Base-by-base conservation (phyloP, 2,329 filamentous ascomycete genomes). In the Cadophora sp. region DNA sequence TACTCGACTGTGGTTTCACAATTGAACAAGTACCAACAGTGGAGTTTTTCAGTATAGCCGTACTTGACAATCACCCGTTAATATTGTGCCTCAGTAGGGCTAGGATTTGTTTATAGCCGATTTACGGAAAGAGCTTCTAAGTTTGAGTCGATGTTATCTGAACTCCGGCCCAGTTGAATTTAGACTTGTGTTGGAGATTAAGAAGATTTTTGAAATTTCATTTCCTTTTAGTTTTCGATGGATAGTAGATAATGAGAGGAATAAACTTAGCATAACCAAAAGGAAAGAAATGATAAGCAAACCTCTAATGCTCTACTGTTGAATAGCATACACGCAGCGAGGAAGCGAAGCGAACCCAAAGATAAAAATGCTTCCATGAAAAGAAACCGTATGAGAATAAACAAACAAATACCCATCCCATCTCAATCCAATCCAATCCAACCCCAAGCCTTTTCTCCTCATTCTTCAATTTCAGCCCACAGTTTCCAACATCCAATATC, bases 311-410 rank as follows among this genome's bases (percentile, higher is more conserved):
- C 13, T 2, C 8, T 4, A 18, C 43, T 20, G 16, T 27, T 27
- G 48, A 13, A 51, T 51, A 51, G 50, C 13, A n/a, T 55, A 55
- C 50, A 55, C 18, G 27, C 24, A 53, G 33, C 48, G 48, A 53
- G 3, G 22, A 50, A 50, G 8, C 14, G n/a, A n/a, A 47, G 14
- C 7, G n/a, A 20, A 48, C 9, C 20, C 0, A 24, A 13, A 48
- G 24, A 5, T 1, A 3, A 24, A 33, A 33, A 36, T 55, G 24
- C 33, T 16, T 30, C 4, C n/a, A 24, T 20, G 47, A 9, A 27
- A 51, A 16, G 3, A 16, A 18, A 30, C 13, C 22, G 5, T 27
- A 51, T 16, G 22, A 30, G 22, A 51, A 51, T 51, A 18, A 30
- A 51, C 22, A 27, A 27, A 7, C 48, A 51, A 27, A 27, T 51